Evolutionary conservation across 306 rosid genomes (phyloP).

Genomic region (Cajanus cajan): DNA sequence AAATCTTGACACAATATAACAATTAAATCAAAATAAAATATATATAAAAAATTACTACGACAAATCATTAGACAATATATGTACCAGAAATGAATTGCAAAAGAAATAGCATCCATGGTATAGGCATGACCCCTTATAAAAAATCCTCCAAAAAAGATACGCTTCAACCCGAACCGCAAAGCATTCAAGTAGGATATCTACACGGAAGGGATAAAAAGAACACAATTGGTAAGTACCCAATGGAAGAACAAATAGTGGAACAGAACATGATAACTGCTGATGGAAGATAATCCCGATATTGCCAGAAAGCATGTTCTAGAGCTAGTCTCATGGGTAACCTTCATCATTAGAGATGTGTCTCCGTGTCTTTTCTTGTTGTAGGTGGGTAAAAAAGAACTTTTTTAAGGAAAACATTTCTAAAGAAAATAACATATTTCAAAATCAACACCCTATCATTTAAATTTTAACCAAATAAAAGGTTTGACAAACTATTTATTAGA

Average conservation of each 20-base stretch:
- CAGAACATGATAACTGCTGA: neutral
- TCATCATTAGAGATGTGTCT: neutral
- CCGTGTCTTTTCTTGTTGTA: neutral
- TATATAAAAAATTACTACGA: neutral
- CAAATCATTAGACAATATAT: slow-evolving; percentile 4
- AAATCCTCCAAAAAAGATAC: slow-evolving; percentile 89
- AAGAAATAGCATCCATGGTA: slow-evolving; percentile 90
- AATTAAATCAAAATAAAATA: neutral
- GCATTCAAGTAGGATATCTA: slow-evolving; percentile 87
- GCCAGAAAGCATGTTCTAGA: slow-evolving; percentile 24
- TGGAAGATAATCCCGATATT: slow-evolving; percentile 6
- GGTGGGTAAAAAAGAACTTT: neutral
- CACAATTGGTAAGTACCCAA: neutral
- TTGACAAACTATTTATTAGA: too few relatives aligned
- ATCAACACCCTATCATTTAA: neutral
- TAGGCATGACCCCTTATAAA: too few relatives aligned
- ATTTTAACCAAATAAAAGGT: neutral
- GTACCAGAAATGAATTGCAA: slow-evolving; percentile 82
- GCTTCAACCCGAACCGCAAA: slow-evolving; percentile 68
- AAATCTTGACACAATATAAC: slow-evolving; percentile 10
- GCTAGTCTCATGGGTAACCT: neutral
- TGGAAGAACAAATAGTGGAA: slow-evolving; percentile 11
- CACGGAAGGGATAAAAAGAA: slow-evolving; percentile 24
- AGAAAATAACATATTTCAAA: slow-evolving; percentile 1
- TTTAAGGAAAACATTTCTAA: neutral